Evolutionary conservation across 2,329 filamentous ascomycete species (phyloP).

Genomic region (Ascochyta clinopodiicola): DNA sequence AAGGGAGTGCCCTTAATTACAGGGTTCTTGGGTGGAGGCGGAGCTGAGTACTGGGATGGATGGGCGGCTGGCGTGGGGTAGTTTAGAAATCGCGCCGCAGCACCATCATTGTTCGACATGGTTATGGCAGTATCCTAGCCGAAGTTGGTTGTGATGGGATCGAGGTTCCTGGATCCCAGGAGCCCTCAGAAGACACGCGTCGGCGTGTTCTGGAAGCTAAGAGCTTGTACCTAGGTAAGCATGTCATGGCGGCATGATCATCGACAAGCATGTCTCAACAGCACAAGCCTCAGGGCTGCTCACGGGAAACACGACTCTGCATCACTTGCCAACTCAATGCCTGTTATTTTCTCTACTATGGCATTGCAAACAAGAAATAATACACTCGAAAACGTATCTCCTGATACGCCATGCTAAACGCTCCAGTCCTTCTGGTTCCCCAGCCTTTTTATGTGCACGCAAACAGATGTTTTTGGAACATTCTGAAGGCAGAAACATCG

Average conservation of each 20-base stretch:
- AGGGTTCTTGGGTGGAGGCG: conserved; percentile 65
- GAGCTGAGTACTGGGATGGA: conserved; percentile 44
- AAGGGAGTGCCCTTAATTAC: conserved; percentile 71
- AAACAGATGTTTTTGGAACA: not conserved
- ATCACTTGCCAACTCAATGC: conserved; percentile 5
- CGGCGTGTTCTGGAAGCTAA: not conserved
- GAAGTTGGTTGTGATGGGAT: not conserved
- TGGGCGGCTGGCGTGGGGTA: conserved; percentile 43
- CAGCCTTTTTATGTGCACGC: not conserved
- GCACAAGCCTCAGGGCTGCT: not conserved
- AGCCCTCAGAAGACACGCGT: not conserved
- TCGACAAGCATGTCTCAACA: not conserved
- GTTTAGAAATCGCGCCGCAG: conserved; percentile 39
- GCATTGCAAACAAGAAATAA: conserved; percentile 7
- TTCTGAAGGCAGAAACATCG: conserved; percentile 14
- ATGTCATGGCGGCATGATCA: conserved; percentile 7
- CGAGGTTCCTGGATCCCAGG: not conserved
- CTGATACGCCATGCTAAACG: not conserved
- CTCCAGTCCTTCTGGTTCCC: not conserved
- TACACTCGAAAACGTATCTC: conserved; percentile 3
- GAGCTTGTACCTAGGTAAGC: not conserved
- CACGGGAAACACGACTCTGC: not conserved
- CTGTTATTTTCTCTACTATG: conserved; percentile 1
- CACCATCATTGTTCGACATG: conserved; percentile 30
- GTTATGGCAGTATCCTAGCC: not conserved